Base-by-base conservation (phyloP, 176 grass and related monocot genomes). In the Urochloa ruziziensis region DNA sequence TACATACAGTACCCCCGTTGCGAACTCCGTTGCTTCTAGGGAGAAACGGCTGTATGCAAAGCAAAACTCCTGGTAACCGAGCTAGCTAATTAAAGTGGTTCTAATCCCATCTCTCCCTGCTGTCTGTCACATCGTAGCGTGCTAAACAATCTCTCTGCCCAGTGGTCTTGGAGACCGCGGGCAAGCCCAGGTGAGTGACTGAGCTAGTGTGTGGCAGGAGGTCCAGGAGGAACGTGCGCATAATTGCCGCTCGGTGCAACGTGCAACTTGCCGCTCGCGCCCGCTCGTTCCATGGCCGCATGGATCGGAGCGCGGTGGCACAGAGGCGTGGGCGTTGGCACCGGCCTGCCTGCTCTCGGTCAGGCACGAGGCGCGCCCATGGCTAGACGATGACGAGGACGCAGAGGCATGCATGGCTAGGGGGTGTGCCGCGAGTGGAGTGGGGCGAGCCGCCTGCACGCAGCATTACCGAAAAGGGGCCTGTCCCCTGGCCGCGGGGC, bases 401-500 rank as follows among this genome's bases (percentile, higher is more conserved):
- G 27, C 48, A 10, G 16, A 13, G 14, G 25, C 9, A 16, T 6
- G 33, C 34, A 28, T 35, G 19, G 32, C 9, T 0, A 4, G 6
- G 23, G 21, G 30, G 30, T 3, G 5, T 36, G 73, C 21, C 39
- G 24, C 56, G 75, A 23, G 42, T 5, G n/a, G n/a, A n/a, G n/a
- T 11, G 35, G 21, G 21, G 65, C 11, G 11, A 10, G 25, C 0
- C 12, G n/a, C 12, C 62, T 25, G 78, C 78, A 53, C 51, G 67
- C 62, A 32, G 77, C 78, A 86, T 82, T 77, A 82, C 72, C 72
- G 12, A 66, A 86, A 90, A 86, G 79, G 73, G 12, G 3, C 3
- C 0, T 90, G 83, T 90, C 83, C 54, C 79, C 88, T 65, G 28
- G n/a, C 66, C n/a, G 57, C 13, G 43, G 79, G 83, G 79, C 88